Evolutionary conservation across 768 basidiomycete genomes (phyloP).

Genomic region (Suillus subluteus): DNA sequence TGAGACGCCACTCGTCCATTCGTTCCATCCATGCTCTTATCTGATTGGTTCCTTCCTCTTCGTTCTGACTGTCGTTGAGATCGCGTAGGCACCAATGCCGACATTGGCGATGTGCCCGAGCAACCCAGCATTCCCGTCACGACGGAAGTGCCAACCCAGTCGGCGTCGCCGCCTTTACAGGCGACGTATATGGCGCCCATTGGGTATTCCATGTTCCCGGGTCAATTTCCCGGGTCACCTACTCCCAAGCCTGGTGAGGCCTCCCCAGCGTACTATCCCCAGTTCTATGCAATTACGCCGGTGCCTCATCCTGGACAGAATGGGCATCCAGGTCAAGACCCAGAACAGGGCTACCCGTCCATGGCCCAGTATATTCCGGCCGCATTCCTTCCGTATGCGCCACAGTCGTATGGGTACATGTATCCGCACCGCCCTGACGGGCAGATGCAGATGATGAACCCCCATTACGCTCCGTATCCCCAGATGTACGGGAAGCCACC

Average conservation of each 20-base stretch:
- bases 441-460: slow-evolving; percentile 36
- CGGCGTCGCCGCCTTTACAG: slow-evolving; percentile 50
- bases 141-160: slow-evolving; percentile 44
- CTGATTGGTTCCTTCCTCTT: slow-evolving; percentile 16
- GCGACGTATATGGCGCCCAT: slow-evolving; percentile 54
- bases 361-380: slow-evolving; percentile 50
- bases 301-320: slow-evolving; percentile 45
- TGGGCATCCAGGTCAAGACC: slow-evolving; percentile 43
- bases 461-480: slow-evolving; percentile 44
- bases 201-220: slow-evolving; percentile 58
- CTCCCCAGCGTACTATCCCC: slow-evolving; percentile 52
- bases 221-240: slow-evolving; percentile 54
- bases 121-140: slow-evolving; percentile 47
- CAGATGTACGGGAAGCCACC: slow-evolving; percentile 44
- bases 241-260: slow-evolving; percentile 55
- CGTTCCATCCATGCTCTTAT: slow-evolving; percentile 9
- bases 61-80: slow-evolving; percentile 53
- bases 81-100: slow-evolving; percentile 62
- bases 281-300: slow-evolving; percentile 47
- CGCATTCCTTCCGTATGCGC: slow-evolving; percentile 49
- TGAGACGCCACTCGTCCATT: slow-evolving; percentile 1
- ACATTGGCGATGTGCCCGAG: slow-evolving; percentile 46
- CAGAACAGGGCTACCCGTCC: slow-evolving; percentile 44
- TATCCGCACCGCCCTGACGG: slow-evolving; percentile 46
- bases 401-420: slow-evolving; percentile 52